Evolutionary conservation across 345 rosid species (phyloP).

Genomic region (Noccaea bulbosa): DNA sequence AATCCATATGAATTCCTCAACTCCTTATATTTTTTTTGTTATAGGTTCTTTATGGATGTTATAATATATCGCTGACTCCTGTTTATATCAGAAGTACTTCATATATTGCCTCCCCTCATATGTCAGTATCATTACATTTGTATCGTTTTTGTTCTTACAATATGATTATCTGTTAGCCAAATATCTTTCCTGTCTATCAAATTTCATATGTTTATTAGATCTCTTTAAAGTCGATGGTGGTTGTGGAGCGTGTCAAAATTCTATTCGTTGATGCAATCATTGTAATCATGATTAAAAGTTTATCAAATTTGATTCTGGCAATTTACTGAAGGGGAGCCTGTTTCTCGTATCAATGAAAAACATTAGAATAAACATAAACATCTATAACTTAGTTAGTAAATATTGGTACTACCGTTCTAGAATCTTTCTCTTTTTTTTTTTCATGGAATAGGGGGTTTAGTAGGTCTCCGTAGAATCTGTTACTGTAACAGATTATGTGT

Average conservation of each 20-base stretch:
- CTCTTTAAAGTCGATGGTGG: background rate
- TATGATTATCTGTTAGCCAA: background rate
- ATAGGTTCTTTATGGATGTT: constrained; percentile 10
- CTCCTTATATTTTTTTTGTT: constrained; percentile 13
- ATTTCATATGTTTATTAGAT: constrained; percentile 19
- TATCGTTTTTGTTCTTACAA: background rate
- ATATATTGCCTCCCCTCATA: constrained; percentile 4
- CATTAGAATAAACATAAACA: background rate
- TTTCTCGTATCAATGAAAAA: background rate
- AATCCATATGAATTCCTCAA: constrained; percentile 13
- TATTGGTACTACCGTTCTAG: constrained; percentile 3
- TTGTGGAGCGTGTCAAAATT: constrained; percentile 1
- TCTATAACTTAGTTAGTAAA: background rate
- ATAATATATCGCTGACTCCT: constrained; percentile 17
- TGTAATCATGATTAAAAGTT: background rate
- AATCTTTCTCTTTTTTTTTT: background rate
- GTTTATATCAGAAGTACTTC: constrained; percentile 16
- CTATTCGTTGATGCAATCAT: background rate
- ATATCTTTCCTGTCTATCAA: background rate
- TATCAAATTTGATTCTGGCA: background rate
- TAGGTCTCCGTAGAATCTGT: constrained; percentile 9
- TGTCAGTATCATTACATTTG: constrained; percentile 16
- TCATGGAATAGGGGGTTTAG: constrained; percentile 9
- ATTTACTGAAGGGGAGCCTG: background rate
- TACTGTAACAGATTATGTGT: constrained; percentile 3